phyloP scores from a whole-genome alignment of 306 rosid species.

The Fragaria nilgerrensis region DNA sequence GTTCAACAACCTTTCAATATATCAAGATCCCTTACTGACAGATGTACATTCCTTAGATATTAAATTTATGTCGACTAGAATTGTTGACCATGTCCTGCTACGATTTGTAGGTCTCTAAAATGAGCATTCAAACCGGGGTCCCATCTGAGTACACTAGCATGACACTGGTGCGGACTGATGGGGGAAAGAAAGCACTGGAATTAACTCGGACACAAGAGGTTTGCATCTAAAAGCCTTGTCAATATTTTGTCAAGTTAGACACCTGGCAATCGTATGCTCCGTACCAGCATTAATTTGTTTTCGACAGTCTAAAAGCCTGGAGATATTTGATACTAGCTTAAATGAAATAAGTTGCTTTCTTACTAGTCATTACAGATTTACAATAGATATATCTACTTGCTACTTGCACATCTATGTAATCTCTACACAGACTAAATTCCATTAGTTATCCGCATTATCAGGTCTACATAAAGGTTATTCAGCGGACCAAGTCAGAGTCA shows the following conservation, averaged over 20 bases:
- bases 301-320: neutral
- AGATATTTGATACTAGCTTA: neutral
- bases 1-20: neutral
- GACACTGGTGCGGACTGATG: conserved; percentile 39
- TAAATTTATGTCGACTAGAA: neutral
- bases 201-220: conserved; percentile 52
- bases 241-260: neutral
- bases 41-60: neutral
- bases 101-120: conserved; percentile 53
- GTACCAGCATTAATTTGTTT: neutral
- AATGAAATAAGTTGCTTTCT: neutral
- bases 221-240: conserved; percentile 18
- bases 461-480: conserved; percentile 47
- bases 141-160: conserved; percentile 72
- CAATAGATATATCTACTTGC: neutral
- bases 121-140: conserved; percentile 72
- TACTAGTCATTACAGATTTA: neutral
- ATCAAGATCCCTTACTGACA: neutral
- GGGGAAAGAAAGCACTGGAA: conserved; percentile 52
- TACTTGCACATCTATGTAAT: neutral
- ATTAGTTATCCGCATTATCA: conserved; percentile 32
- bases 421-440: neutral
- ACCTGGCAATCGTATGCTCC: neutral
- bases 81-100: conserved; percentile 18
- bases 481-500: conserved; percentile 27